A percentile compares a stretch with the other conserved stretches of the same genome.
Evolutionary conservation across 768 basidiomycete genomes (phyloP).

Genomic region (Boletus rex-veris): DNA sequence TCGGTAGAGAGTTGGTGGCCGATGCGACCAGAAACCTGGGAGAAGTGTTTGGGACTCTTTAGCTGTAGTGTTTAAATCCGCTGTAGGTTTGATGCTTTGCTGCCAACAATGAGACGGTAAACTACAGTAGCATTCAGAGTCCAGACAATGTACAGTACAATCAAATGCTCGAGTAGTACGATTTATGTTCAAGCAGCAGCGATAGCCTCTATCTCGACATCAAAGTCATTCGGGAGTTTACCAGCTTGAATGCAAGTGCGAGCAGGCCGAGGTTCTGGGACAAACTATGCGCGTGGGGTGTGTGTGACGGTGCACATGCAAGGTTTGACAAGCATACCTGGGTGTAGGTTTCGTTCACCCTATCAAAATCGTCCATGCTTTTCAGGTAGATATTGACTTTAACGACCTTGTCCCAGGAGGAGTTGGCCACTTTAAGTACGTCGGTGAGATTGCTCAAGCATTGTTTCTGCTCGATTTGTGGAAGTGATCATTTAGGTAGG

Average conservation of each 20-base stretch:
- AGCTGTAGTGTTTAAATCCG: neutral
- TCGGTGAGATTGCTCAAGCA: slow-evolving; percentile 54
- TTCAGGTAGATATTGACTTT: slow-evolving; percentile 62
- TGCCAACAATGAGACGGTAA: neutral
- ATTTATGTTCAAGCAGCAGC: slow-evolving; percentile 35
- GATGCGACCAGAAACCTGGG: slow-evolving; percentile 37
- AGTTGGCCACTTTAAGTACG: slow-evolving; percentile 51
- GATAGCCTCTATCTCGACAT: slow-evolving; percentile 72
- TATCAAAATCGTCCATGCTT: slow-evolving; percentile 53
- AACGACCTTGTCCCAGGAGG: slow-evolving; percentile 57
- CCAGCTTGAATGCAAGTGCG: slow-evolving; percentile 75
- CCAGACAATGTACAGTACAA: neutral
- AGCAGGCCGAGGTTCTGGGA: slow-evolving; percentile 63
- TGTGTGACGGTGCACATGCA: neutral
- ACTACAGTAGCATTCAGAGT: neutral
- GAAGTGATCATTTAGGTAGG: neutral
- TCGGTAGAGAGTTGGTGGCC: slow-evolving; percentile 37
- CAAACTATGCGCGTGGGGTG: slow-evolving; percentile 28
- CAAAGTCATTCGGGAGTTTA: slow-evolving; percentile 63
- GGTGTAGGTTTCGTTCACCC: slow-evolving; percentile 57
- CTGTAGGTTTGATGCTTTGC: neutral
- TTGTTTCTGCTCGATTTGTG: slow-evolving; percentile 40
- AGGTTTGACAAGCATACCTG: slow-evolving; percentile 34
- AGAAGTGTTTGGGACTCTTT: slow-evolving; percentile 27
- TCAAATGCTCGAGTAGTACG: neutral